Base-by-base conservation (phyloP, 2,329 filamentous ascomycete species). In the Tetracladium maxilliforme region DNA sequence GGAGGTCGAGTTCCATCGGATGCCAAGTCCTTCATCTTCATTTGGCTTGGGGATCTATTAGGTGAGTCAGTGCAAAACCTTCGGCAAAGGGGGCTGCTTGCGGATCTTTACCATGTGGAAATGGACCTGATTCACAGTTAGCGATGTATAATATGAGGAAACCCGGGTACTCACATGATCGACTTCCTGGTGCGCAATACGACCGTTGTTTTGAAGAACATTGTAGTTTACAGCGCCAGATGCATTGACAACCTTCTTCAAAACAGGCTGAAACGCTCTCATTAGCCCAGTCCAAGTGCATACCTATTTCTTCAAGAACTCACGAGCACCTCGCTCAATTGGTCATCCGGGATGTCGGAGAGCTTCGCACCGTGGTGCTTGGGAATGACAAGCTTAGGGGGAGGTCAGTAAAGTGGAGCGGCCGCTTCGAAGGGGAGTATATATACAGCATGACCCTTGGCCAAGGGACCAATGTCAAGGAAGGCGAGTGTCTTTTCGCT, bases 301-400 rank as follows among this genome's bases (percentile, higher is more conserved):
- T 17, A n/a, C 11, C 26, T n/a, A 19, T 22, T 19, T 9, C 22
- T 17, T 18, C 14, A 15, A 12, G n/a, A 16, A 45, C 64, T 35
- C 58, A 80, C 77, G 51, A 98, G 56, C 31, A 98, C 64, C 53
- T 95, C 90, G 25, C 56, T 48, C 28, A 98, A 65, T 37, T 81
- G 61, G 27, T 93, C 83, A 49, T 95, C 90, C 11, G 90, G 87
- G 31, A 98, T 87, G 48, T 95, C 87, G 33, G 71, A 67, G 14
- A 98, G 70, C 56, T 94, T 95, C 33, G 66, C 79, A 47, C 87
- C 90, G 55, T 98, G 90, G 55, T 71, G 68, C 57, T 98, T 98
- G 36, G 90, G 90, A 38, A 98, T 92, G 32, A 98, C 78, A 45
- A 98, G 83, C 87, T 92, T 46, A 31, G 21, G 14, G 16, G 3